Evolutionary conservation across 163 green algal species (phyloP).

Genomic region (Dunaliella salina): DNA sequence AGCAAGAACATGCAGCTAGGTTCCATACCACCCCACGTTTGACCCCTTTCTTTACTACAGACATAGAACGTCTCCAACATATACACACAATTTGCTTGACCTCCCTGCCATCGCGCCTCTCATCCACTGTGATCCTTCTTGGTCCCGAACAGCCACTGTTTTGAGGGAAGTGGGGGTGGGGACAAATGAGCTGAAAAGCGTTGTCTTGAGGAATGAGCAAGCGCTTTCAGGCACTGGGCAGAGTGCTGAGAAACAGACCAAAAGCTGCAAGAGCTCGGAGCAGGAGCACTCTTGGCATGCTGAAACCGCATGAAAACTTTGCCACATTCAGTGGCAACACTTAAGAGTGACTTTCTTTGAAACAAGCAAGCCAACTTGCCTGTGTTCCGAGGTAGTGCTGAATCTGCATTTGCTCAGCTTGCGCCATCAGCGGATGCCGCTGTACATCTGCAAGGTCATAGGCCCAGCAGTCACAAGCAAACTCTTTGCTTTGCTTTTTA

Average conservation of each 20-base stretch:
- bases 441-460: constrained; percentile 9
- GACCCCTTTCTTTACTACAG: no score
- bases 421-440: constrained; percentile 9
- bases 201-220: background rate
- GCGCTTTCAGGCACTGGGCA: background rate
- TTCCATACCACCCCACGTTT: no score
- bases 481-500: no score
- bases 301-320: background rate
- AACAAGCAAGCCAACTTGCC: background rate
- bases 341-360: background rate
- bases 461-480: no score
- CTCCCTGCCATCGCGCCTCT: background rate
- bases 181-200: background rate
- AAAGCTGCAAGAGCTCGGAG: background rate
- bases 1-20: no score
- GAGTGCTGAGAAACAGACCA: background rate
- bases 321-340: background rate
- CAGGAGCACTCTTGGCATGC: background rate
- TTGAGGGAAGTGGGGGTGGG: background rate
- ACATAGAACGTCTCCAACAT: no score
- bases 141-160: background rate
- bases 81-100: background rate
- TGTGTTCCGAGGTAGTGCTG: constrained; percentile 11
- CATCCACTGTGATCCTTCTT: background rate
- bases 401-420: constrained; percentile 16